Evolutionary conservation across 495 filamentous ascomycete species (phyloP).

Genomic region (Aspergillus sclerotioniger): DNA sequence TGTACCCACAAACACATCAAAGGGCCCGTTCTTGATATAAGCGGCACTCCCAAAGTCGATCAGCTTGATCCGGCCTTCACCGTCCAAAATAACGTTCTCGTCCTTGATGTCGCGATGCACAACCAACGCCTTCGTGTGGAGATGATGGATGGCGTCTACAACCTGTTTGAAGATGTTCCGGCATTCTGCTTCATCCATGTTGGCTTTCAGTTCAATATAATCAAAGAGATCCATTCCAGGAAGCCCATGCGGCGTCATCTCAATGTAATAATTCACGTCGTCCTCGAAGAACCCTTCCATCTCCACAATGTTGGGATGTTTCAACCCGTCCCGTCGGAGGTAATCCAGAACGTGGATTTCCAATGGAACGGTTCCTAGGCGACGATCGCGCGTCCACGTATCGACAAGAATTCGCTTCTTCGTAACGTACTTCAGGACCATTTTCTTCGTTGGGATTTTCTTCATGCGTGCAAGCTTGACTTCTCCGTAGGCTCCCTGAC

Average conservation of each 20-base stretch:
- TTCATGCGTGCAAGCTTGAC: conserved; percentile 95
- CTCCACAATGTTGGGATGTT: conserved; percentile 95
- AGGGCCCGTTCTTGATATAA: conserved; percentile 96
- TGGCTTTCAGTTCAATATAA: conserved; percentile 93
- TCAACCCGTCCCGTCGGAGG: conserved; percentile 78
- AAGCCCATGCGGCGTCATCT: conserved; percentile 93
- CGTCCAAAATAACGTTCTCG: conserved; percentile 94
- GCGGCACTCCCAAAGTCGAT: conserved; percentile 98
- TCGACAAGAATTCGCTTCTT: conserved; percentile 96
- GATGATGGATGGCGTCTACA: conserved; percentile 80
- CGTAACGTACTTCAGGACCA: conserved; percentile 96
- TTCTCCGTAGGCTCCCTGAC: conserved; percentile 95
- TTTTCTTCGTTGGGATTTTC: conserved; percentile 69
- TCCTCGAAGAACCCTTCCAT: conserved; percentile 99
- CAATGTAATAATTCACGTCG: conserved; percentile 97
- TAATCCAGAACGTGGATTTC: conserved; percentile 98
- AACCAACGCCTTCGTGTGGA: conserved; percentile 87
- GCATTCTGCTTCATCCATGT: conserved; percentile 94
- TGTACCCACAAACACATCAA: conserved; percentile 98
- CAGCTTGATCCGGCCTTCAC: conserved; percentile 92
- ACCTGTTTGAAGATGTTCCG: conserved; percentile 95
- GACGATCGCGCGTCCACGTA: conserved; percentile 94
- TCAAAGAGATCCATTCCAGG: conserved; percentile 99
- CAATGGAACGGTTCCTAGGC: conserved; percentile 92
- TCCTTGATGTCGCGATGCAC: conserved; percentile 99